Evolutionary conservation across 2,329 filamentous ascomycete species (phyloP), one percentile per base, ranked within the genome.

Genomic region (Ophidiomyces ophidiicola): DNA sequence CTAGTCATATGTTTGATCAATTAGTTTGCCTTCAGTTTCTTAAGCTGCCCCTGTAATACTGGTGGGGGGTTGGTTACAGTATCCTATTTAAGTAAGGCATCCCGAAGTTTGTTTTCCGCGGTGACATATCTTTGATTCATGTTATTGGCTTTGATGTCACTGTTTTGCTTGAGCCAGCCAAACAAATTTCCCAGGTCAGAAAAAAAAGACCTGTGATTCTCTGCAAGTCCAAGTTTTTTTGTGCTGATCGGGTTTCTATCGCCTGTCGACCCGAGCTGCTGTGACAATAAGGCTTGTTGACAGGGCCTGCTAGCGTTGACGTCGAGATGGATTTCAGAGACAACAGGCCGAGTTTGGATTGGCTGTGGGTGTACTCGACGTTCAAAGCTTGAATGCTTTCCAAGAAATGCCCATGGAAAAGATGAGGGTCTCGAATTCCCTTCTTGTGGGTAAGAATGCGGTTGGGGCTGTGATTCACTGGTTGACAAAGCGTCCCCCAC

Each of bases 261-360:
- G n/a, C n/a, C n/a, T n/a, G n/a, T n/a, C n/a, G n/a, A n/a, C n/a
- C n/a, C n/a, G n/a, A n/a, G n/a, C n/a, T n/a, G n/a, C n/a, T n/a
- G n/a, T n/a, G n/a, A n/a, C n/a, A n/a, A n/a, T n/a, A n/a, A n/a
- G n/a, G n/a, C n/a, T 10, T 42, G 44, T 39, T 42, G 44, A 14
- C 41, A 46, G n/a, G 46, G 43, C 6, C 44, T 49, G 24, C 55
- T 50, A 10, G 56, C 57, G 37, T 53, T 54, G 1, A 56, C 60
- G 38, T 62, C 58, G 5, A 63, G 45, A 40, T 56, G 53, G 6
- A 60, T 50, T 46, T 64, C 61, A 0, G 59, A 61, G 15, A 63
- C 55, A 1, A 64, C 46, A 14, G 61, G 58, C 2, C 56, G 53
- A 2, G 60, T 62, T 4, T 51, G 42, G 19, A 61, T 58, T 12